These are phyloP conservation scores for Solanum chaucha DNA, from an alignment of 257 asterid species.

Conservation along the genomic window DNA sequence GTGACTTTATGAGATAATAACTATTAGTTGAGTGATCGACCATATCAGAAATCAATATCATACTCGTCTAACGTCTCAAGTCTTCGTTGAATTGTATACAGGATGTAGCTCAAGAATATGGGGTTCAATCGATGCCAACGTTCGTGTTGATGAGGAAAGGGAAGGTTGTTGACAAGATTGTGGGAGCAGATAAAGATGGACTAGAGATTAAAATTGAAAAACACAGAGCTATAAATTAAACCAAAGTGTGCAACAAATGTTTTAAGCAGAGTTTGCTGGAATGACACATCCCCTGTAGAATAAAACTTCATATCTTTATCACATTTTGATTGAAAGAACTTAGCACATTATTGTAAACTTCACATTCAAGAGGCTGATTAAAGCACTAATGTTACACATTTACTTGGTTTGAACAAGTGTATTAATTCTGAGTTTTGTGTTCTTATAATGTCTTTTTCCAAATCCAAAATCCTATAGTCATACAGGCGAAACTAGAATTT, in stretches of 20 bases:
- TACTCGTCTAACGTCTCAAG: neutral
- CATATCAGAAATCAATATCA: neutral
- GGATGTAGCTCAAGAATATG: constrained; percentile 61
- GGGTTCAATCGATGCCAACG: constrained; percentile 59
- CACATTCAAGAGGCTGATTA: neutral
- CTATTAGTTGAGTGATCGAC: neutral
- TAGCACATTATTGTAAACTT: neutral
- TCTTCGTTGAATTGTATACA: constrained; percentile 7
- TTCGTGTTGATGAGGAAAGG: constrained; percentile 55
- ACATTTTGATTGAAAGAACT: neutral
- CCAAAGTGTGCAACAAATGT: neutral
- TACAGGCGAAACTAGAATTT: neutral
- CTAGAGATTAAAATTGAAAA: constrained; percentile 35
- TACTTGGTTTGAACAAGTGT: neutral
- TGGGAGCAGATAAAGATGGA: constrained; percentile 47
- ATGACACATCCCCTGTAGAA: neutral
- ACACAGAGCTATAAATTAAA: constrained; percentile 14
- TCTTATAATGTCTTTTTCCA: neutral
- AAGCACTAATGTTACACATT: neutral
- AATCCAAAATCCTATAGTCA: neutral
- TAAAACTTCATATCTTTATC: neutral
- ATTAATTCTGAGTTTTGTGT: neutral
- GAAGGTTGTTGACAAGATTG: constrained; percentile 44
- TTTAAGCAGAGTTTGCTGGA: neutral
- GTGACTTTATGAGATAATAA: neutral